Evolutionary conservation across 805 yeast genomes (phyloP).

Genomic region (Saturnispora ahearnii): DNA sequence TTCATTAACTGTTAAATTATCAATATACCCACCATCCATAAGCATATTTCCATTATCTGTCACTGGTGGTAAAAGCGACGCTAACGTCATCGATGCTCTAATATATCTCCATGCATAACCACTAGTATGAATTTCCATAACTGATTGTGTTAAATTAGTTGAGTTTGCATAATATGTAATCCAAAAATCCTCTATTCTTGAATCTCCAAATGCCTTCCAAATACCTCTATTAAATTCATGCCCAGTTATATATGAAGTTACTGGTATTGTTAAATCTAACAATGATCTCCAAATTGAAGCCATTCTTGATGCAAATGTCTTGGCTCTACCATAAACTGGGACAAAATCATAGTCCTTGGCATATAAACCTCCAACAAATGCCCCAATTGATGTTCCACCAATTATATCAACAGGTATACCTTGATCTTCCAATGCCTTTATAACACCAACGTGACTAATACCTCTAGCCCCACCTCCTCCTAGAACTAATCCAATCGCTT

Average conservation of each 20-base stretch:
- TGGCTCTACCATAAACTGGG: slow-evolving; percentile 83
- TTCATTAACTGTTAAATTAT: slow-evolving; percentile 84
- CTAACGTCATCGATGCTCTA: slow-evolving; percentile 93
- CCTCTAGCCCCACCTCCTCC: slow-evolving; percentile 99
- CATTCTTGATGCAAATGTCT: slow-evolving; percentile 74
- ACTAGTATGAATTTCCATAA: slow-evolving; percentile 86
- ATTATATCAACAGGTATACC: slow-evolving; percentile 91
- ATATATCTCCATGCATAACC: slow-evolving; percentile 96
- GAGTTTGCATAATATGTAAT: slow-evolving; percentile 80
- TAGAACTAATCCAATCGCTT: slow-evolving; percentile 86
- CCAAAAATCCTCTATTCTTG: slow-evolving; percentile 95
- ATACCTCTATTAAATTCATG: slow-evolving; percentile 95
- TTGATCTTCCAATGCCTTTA: slow-evolving; percentile 81
- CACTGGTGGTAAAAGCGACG: slow-evolving; percentile 85
- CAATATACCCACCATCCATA: slow-evolving; percentile 93
- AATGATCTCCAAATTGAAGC: slow-evolving; percentile 80
- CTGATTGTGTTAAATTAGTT: slow-evolving; percentile 88
- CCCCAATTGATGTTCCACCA: slow-evolving; percentile 96
- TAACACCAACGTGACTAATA: slow-evolving; percentile 81
- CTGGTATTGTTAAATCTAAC: slow-evolving; percentile 84
- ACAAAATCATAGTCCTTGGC: slow-evolving; percentile 89
- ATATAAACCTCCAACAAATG: slow-evolving; percentile 91
- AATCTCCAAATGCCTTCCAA: slow-evolving; percentile 93
- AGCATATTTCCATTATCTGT: slow-evolving; percentile 88
- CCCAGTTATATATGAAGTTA: slow-evolving; percentile 92